Evolutionary conservation across 148 eudicot species (phyloP).

Genomic region (Rhododendron williamsianum): DNA sequence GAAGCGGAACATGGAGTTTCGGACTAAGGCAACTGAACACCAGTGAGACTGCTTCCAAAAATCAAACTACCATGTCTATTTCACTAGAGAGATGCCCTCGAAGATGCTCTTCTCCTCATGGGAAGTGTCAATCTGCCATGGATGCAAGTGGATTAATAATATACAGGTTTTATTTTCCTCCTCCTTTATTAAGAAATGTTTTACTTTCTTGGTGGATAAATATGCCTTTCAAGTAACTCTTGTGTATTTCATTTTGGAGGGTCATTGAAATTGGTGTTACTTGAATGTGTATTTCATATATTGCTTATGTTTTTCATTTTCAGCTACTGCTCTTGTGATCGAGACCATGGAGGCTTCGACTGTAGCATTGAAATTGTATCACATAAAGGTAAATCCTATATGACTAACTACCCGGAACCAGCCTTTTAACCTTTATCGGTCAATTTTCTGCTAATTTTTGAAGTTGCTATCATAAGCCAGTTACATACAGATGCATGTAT

Average conservation of each 20-base stretch:
- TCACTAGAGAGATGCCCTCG: constrained; percentile 89
- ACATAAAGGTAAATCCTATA: constrained; percentile 46
- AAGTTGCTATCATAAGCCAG: not conserved
- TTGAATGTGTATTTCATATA: not conserved
- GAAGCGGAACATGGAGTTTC: constrained; percentile 79
- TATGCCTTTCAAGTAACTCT: not conserved
- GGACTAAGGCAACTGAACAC: constrained; percentile 49
- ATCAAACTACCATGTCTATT: constrained; percentile 46
- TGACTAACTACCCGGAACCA: not conserved
- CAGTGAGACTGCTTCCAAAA: constrained; percentile 16
- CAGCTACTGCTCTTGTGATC: constrained; percentile 88
- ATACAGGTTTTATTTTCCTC: constrained; percentile 51
- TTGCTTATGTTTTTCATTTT: not conserved
- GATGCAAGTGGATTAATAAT: constrained; percentile 81
- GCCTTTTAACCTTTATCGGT: not conserved
- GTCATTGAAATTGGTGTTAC: not conserved
- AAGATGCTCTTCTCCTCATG: constrained; percentile 68
- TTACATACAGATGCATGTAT: not conserved
- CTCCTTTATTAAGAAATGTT: not conserved
- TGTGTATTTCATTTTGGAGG: not conserved
- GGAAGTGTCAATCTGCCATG: constrained; percentile 46
- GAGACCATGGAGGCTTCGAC: constrained; percentile 84
- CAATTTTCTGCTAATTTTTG: not conserved
- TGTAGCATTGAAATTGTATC: constrained; percentile 81
- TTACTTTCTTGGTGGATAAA: not conserved